Percentiles rank a stretch among this genome's conserved stretches.
Evolutionary conservation across 192 early-diverging fungal genomes (phyloP).

Genomic region (Oehlia diaphana): DNA sequence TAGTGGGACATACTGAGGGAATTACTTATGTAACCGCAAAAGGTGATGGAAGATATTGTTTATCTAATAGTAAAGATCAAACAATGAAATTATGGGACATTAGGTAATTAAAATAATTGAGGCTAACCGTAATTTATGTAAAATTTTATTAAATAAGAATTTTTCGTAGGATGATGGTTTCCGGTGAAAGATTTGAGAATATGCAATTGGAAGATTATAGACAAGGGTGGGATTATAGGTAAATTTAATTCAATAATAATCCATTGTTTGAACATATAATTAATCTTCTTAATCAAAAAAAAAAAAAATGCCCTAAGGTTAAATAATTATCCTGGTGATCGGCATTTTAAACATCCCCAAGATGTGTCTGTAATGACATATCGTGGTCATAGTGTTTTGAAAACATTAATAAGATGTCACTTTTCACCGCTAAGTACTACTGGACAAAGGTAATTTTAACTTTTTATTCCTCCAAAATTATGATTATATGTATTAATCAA

Average conservation of each 20-base stretch:
- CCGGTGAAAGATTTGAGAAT: constrained; percentile 25
- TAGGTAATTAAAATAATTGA: constrained; percentile 29
- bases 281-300: constrained; percentile 1
- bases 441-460: constrained; percentile 43
- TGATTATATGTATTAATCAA: neutral
- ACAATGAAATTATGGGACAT: constrained; percentile 69
- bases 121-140: neutral
- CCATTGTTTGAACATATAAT: neutral
- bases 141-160: neutral
- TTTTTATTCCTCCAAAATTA: neutral
- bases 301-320: neutral
- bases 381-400: constrained; percentile 59
- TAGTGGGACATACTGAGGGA: constrained; percentile 72
- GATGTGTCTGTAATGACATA: constrained; percentile 62
- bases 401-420: constrained; percentile 71
- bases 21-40: constrained; percentile 66
- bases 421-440: constrained; percentile 59
- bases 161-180: constrained; percentile 25
- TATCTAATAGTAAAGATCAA: constrained; percentile 74
- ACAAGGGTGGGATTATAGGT: constrained; percentile 25
- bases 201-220: constrained; percentile 19
- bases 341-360: constrained; percentile 40
- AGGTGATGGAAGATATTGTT: constrained; percentile 62
- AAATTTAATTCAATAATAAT: neutral
- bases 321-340: constrained; percentile 36